Evolutionary conservation across 2,329 filamentous ascomycete genomes (phyloP), one percentile per base, ranked within the genome.

Genomic region (Botryotinia convoluta): DNA sequence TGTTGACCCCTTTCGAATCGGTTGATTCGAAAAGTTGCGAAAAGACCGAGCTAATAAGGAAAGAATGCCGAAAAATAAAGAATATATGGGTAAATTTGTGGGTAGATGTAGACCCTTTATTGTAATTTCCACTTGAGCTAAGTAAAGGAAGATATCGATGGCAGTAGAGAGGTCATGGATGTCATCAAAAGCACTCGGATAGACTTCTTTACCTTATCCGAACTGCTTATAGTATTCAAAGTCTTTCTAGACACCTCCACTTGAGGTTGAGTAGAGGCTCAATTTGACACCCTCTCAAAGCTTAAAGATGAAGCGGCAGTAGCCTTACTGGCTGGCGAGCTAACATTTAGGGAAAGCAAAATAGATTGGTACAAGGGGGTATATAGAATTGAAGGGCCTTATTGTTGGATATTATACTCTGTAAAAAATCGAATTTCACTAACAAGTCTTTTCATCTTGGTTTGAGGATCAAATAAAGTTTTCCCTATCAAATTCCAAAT

Each of bases 141-240:
- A 57, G 65, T 3, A 29, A 54, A 68, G 26, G 35, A 42, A 64
- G 48, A 29, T 54, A 29, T 57, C 6, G 35, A 54, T 42, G 16
- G 9, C 26, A 32, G 32, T 16, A 44, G 35, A 48, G 42, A 42
- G 65, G 18, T 32, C 22, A 68, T 68, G 48, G 35, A 57, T 57
- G 16, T 39, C 26, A 68, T 10, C 44, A 29, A 51, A n/a, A 39
- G 64, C 35, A 39, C 18, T n/a, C 26, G 48, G 35, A 32, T 39
- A 68, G 35, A 54, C 32, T n/a, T 22, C 48, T 68, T 32, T 37
- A 68, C 48, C 64, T 67, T 42, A 68, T 68, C 48, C 35, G 45
- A 42, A n/a, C 18, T 26, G 14, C 20, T 65, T 64, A 29, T 64
- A 20, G 18, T 22, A 45, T 64, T 22, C 62, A 44, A 64, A 12